phyloP scores from a whole-genome alignment of 2,329 filamentous ascomycete species.

The Claviceps cyperi region DNA sequence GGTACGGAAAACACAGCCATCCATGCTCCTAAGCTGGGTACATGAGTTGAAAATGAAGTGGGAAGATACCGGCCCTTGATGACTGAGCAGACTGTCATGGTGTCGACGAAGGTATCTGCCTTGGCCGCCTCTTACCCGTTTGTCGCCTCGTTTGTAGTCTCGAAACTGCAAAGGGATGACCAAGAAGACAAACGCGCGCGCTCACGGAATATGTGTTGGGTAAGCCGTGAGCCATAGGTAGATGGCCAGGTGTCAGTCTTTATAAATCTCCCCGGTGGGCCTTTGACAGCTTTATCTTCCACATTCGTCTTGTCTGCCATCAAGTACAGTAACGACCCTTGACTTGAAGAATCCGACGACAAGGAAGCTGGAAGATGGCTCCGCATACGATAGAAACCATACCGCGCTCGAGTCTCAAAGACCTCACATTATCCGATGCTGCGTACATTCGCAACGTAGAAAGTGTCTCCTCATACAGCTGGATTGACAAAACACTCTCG shows the following conservation, averaged over 20 bases:
- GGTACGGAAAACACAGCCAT: too few relatives aligned
- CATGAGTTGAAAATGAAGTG: too few relatives aligned
- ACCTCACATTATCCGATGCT: not conserved
- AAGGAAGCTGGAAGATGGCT: not conserved
- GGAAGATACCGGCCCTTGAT: too few relatives aligned
- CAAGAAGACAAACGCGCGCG: not conserved
- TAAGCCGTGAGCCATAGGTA: not conserved
- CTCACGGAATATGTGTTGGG: not conserved
- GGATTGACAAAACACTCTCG: slow-evolving; percentile 24
- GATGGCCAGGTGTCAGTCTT: too few relatives aligned
- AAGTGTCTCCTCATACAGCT: slow-evolving; percentile 34
- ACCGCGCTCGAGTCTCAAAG: not conserved
- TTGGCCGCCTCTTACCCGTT: not conserved
- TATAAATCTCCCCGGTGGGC: not conserved
- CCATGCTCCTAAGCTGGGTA: too few relatives aligned
- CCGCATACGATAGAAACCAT: not conserved
- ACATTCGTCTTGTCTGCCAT: not conserved
- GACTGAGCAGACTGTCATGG: too few relatives aligned
- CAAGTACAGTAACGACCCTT: not conserved
- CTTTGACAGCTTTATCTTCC: not conserved
- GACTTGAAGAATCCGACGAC: not conserved
- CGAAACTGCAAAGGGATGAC: not conserved
- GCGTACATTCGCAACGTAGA: slow-evolving; percentile 21
- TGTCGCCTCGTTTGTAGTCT: not conserved
- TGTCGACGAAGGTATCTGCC: too few relatives aligned